Percentiles rank a stretch among this genome's conserved stretches.
Conservation (phyloP, 139 green algal genomes). For the Chlorella ohadii region DNA sequence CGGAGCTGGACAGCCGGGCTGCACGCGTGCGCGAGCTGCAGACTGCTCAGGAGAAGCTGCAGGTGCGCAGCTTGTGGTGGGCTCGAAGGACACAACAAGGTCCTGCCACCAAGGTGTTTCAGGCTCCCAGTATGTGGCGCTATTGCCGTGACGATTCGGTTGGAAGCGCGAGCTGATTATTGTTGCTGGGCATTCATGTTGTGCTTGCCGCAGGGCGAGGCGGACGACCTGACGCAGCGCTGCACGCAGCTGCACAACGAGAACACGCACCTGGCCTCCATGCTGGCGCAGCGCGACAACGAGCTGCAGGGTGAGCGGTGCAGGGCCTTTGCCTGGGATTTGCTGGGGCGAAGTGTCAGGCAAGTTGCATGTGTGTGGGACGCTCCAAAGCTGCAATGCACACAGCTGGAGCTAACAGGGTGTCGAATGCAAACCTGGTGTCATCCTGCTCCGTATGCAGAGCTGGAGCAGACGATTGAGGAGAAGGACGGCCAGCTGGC, state of each 20-base stretch:
- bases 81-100: no score
- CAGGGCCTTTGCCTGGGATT: background rate
- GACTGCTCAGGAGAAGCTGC: background rate
- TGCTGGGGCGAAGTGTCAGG: no score
- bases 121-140: no score
- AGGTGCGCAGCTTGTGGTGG: background rate
- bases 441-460: background rate
- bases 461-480: conserved; percentile 18
- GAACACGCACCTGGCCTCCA: background rate
- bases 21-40: background rate
- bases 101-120: no score
- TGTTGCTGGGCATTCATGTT: no score
- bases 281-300: conserved; percentile 32
- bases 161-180: no score
- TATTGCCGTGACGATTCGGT: no score
- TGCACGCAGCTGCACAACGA: conserved; percentile 24
- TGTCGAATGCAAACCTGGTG: no score
- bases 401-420: no score
- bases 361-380: no score
- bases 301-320: conserved; percentile 16
- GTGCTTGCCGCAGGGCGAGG: background rate
- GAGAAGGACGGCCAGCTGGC: background rate
- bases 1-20: background rate
- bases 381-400: no score
- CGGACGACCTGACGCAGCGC: background rate